These are phyloP conservation scores for Nakazawaea populi DNA, from an alignment of 805 yeast species.

Conservation along the genomic window DNA sequence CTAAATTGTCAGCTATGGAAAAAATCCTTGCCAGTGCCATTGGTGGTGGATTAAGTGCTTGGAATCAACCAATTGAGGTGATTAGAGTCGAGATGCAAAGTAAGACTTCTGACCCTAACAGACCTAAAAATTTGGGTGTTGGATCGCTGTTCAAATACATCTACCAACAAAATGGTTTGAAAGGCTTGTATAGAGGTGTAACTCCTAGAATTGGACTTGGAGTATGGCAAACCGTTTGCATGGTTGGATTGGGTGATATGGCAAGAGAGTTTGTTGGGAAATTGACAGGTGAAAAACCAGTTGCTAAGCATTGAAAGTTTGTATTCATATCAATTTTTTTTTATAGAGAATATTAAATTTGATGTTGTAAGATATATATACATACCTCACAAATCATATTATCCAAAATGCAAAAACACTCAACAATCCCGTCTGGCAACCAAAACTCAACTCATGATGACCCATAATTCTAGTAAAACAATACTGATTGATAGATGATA, in stretches of 20 bases:
- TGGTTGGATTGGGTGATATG: conserved; percentile 97
- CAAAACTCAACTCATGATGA: neutral
- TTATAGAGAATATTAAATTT: neutral
- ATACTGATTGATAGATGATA: too few relatives aligned
- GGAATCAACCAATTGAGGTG: conserved; percentile 99
- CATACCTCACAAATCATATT: too few relatives aligned
- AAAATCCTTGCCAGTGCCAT: conserved; percentile 79
- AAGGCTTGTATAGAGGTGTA: conserved; percentile 93
- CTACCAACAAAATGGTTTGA: conserved; percentile 73
- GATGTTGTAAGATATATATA: too few relatives aligned
- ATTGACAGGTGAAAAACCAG: conserved; percentile 55
- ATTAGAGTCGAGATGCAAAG: conserved; percentile 98
- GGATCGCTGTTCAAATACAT: conserved; percentile 74
- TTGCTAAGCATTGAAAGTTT: conserved; percentile 19
- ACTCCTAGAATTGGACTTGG: conserved; percentile 96
- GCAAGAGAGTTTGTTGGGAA: conserved; percentile 66
- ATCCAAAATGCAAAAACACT: neutral
- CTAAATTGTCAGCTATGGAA: conserved; percentile 66
- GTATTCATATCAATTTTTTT: neutral
- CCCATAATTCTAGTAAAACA: too few relatives aligned
- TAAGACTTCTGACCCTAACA: conserved; percentile 86
- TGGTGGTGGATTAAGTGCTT: conserved; percentile 97
- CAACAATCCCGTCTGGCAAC: neutral
- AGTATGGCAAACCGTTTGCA: conserved; percentile 97
- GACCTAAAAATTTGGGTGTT: conserved; percentile 88